A percentile compares a stretch with the other conserved stretches of the same genome.
phyloP scores from a whole-genome alignment of 192 early-diverging fungal genomes.

The Coemansia sp. region DNA sequence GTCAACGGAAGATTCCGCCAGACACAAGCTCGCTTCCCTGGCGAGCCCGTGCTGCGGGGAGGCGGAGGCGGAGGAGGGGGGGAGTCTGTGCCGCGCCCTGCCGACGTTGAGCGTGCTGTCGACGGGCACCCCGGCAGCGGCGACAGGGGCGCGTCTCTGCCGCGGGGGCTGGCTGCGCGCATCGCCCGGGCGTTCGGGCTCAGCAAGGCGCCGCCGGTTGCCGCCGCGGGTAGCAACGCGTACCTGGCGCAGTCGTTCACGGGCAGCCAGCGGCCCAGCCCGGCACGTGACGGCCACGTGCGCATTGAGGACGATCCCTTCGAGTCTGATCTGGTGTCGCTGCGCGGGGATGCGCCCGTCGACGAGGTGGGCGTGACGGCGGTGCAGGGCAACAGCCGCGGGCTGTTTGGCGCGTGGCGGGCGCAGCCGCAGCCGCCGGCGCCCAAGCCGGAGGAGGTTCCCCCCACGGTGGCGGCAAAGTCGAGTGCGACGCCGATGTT shows the following conservation, averaged over 20 bases:
- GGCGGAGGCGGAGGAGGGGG: neutral
- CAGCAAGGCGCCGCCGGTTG: neutral
- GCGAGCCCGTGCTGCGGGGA: conserved; percentile 30
- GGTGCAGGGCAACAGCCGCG: neutral
- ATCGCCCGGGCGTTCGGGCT: neutral
- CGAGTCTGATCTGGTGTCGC: neutral
- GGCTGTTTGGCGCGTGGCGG: neutral
- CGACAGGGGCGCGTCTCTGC: conserved; percentile 9
- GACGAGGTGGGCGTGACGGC: neutral
- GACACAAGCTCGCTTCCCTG: neutral
- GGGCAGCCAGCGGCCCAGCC: neutral
- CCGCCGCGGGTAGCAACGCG: neutral
- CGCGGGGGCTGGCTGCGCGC: neutral
- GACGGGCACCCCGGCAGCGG: conserved; percentile 44
- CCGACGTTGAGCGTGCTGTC: conserved; percentile 22
- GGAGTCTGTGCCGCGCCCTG: neutral
- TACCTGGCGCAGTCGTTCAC: neutral
- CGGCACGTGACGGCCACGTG: conserved; percentile 1
- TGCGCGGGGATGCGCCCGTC: neutral
- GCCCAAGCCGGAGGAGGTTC: neutral
- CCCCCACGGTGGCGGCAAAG: no score
- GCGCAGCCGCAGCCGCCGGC: neutral
- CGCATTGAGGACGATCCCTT: neutral
- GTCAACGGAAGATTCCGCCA: conserved; percentile 16
- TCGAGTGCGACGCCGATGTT: conserved; percentile 26